phyloP scores from a whole-genome alignment of 257 asterid genomes.

The Nicotiana undulata region DNA sequence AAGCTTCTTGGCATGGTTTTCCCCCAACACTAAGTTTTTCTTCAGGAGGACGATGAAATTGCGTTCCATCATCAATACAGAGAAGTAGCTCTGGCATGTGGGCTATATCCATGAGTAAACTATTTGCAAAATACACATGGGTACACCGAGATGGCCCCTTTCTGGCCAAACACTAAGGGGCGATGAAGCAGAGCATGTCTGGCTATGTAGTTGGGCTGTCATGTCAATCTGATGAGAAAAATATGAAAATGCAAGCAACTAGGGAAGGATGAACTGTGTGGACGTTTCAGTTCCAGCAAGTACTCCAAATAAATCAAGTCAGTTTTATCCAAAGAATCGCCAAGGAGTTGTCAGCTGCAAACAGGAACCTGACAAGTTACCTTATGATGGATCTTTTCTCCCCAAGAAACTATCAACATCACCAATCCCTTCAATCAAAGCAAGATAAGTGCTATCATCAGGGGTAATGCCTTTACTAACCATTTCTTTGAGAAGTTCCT shows the following conservation, averaged over 20 bases:
- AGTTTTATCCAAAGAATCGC: not conserved
- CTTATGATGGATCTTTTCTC: slow-evolving; percentile 15
- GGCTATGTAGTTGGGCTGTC: not conserved
- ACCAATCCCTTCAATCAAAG: slow-evolving; percentile 37
- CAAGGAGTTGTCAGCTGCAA: not conserved
- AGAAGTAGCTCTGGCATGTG: not conserved
- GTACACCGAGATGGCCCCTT: not conserved
- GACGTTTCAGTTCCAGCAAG: not conserved
- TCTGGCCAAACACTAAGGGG: not conserved
- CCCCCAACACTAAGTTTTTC: not conserved
- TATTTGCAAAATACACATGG: not conserved
- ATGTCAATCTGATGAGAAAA: not conserved
- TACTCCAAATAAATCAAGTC: not conserved
- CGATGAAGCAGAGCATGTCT: not conserved
- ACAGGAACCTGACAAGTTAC: not conserved
- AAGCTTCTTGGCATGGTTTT: not conserved
- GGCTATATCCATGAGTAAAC: not conserved
- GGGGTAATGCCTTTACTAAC: slow-evolving; percentile 47
- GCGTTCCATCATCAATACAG: not conserved
- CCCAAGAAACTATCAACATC: slow-evolving; percentile 14
- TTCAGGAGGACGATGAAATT: not conserved
- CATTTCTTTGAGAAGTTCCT: slow-evolving; percentile 56
- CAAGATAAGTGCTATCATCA: slow-evolving; percentile 41
- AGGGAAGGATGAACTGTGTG: not conserved
- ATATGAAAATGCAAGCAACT: not conserved